These are phyloP conservation scores for Colletotrichum paranaense DNA, from an alignment of 2,329 filamentous ascomycete genomes.

Conservation along the genomic window DNA sequence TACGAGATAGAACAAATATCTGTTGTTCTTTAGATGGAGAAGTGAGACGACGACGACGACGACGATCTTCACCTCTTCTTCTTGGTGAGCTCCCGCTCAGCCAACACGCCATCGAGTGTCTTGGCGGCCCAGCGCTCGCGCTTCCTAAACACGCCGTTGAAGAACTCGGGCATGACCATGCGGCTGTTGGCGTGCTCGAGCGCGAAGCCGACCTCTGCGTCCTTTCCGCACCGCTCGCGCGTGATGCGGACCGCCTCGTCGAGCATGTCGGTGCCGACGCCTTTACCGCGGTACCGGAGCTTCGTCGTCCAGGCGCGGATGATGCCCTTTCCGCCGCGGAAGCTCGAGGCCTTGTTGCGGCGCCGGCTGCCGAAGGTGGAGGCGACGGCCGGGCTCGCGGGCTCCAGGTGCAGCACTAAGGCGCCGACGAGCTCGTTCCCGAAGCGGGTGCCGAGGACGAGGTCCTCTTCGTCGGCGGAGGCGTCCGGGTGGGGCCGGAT, in stretches of 20 bases:
- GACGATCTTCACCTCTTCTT: constrained; percentile 54
- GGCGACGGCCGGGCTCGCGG: constrained; percentile 38
- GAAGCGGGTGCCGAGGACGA: constrained; percentile 74
- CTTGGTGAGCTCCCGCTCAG: constrained; percentile 58
- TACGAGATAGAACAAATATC: background rate
- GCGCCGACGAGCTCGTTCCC: constrained; percentile 78
- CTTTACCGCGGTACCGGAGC: constrained; percentile 74
- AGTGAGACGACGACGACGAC: too few relatives aligned
- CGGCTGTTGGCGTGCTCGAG: constrained; percentile 80
- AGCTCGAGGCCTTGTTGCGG: constrained; percentile 51
- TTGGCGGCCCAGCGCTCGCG: constrained; percentile 68
- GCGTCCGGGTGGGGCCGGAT: constrained; percentile 52
- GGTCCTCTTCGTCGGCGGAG: constrained; percentile 57
- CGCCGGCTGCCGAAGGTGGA: constrained; percentile 41
- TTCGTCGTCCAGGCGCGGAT: constrained; percentile 87
- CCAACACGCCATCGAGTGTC: constrained; percentile 62
- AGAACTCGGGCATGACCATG: constrained; percentile 70
- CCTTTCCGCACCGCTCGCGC: constrained; percentile 75
- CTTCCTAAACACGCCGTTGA: constrained; percentile 70
- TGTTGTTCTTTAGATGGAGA: background rate
- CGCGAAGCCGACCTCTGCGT: constrained; percentile 77
- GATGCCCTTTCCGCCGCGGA: constrained; percentile 72
- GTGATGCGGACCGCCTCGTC: constrained; percentile 78
- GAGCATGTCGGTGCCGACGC: constrained; percentile 78
- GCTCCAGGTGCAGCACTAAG: constrained; percentile 74